Base-by-base conservation (phyloP, 2,329 filamentous ascomycete species). In the Seiridium cupressi region DNA sequence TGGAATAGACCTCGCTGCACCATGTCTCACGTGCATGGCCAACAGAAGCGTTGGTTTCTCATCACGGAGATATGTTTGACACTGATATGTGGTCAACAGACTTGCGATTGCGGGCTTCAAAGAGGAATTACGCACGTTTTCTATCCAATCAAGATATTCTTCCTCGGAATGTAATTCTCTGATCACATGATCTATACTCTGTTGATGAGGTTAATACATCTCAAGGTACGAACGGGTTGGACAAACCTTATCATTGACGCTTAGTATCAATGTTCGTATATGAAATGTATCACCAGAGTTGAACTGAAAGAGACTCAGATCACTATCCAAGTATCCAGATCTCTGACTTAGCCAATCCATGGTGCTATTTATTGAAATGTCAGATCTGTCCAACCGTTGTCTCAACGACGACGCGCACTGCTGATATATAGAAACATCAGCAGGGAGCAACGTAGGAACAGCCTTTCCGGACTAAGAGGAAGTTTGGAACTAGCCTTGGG, bases 1-100 rank as follows among this genome's bases (percentile, higher is more conserved):
- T 13, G 65, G 62, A 2, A 69, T 31, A n/a, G 38, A 46, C 1
- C 55, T 65, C 2, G 58, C 59, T 26, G 47, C 13, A 3, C 58
- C 48, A 0, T 62, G 46, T 44, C 64, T 51, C 31, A 61, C 51
- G 49, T 66, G 63, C 55, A 66, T 61, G 10, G 64, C 61, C 32
- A 66, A 53, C 3, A 61, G 7, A 5, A 59, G 18, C 26, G 56
- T 35, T 40, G 62, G 58, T 18, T 51, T 47, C 10, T 55, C 47
- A n/a, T 11, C 34, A 9, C 7, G 34, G 58, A 55, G 42, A 46
- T 26, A 44, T 38, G 18, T 42, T 42, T 42, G 38, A 10, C 3
- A 51, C 47, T 51, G 11, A 3, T 4, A 31, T 31, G 13, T 3
- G 31, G 6, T 32, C 32, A n/a, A 36, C 13, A 26, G n/a, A 40